Base-by-base conservation (phyloP, 176 grass and related monocot species). In the Zoysia japonica region DNA sequence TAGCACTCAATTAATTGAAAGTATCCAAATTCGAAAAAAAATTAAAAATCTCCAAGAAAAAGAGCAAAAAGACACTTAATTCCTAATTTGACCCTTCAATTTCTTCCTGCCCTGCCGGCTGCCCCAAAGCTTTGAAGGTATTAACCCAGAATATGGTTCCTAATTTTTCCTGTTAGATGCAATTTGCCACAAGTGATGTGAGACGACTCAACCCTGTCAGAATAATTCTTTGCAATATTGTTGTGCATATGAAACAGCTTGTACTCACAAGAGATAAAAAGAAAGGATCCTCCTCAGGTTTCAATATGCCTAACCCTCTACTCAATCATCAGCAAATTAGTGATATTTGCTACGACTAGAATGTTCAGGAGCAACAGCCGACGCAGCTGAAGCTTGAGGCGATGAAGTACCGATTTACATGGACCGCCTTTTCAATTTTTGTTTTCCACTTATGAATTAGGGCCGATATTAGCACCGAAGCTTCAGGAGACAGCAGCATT, bases 381-480 rank as follows among this genome's bases (percentile, higher is more conserved):
- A 84, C 55, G 61, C 47, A 74, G n/a, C 49, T 35, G 71, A 67
- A 81, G 36, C 78, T 61, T 54, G 65, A 72, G 78, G 78, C 54
- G 78, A 89, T 41, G 83, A 85, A 78, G 54, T 89, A 85, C 57
- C 85, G 77, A 85, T 89, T 85, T 85, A 82, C 83, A 89, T 68
- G 66, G 66, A 47, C 54, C 3, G 13, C 12, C 35, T 45, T 67
- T 70, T 80, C 54, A 53, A 5, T 73, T 49, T 6, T 46, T 11
- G 46, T 9, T 5, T n/a, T 15, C 7, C 47, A 57, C 36, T 67
- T 42, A 36, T 38, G 43, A 2, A 67, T 11, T 54, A 15, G 16
- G 10, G 10, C 7, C 17, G 8, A 55, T 67, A 79, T 44, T 43
- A 68, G 77, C 49, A 68, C 17, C 38, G 13, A 6, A 37, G 37